These are phyloP conservation scores for Sporothrix variecibatus DNA, from an alignment of 2,329 filamentous ascomycete genomes.

Conservation along the genomic window DNA sequence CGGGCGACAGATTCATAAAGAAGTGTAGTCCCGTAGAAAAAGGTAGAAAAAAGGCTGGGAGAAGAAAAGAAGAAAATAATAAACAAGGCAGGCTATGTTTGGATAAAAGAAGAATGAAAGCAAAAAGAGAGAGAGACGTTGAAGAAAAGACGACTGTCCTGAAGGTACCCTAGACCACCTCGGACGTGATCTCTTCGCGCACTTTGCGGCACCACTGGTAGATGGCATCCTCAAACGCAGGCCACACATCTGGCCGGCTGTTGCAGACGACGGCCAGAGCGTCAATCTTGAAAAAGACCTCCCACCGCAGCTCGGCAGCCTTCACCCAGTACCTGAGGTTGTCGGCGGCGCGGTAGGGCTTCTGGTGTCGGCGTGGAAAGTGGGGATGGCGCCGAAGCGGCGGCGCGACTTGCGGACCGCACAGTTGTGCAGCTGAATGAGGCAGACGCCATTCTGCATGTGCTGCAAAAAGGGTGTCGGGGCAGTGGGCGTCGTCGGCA, in stretches of 20 bases:
- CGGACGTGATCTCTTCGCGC: slow-evolving; percentile 77
- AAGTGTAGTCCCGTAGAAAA: background rate
- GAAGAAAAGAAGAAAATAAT: background rate
- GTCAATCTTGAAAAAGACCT: slow-evolving; percentile 79
- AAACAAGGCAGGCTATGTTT: background rate
- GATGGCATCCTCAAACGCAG: slow-evolving; percentile 79
- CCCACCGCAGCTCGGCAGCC: slow-evolving; percentile 91
- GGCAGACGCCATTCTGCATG: slow-evolving; percentile 75
- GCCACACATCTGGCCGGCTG: slow-evolving; percentile 69
- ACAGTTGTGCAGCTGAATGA: slow-evolving; percentile 88
- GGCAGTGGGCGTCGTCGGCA: slow-evolving; percentile 37
- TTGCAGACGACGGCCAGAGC: slow-evolving; percentile 84
- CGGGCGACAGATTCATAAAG: background rate
- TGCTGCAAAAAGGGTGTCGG: slow-evolving; percentile 73
- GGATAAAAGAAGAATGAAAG: background rate
- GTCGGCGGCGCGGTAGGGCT: slow-evolving; percentile 91
- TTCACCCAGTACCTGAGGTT: slow-evolving; percentile 97
- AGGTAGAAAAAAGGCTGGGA: background rate
- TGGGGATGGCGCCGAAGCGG: slow-evolving; percentile 85
- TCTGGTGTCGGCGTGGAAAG: slow-evolving; percentile 91
- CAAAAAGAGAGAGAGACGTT: background rate
- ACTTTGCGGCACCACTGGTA: slow-evolving; percentile 81
- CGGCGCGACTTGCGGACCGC: slow-evolving; percentile 81
- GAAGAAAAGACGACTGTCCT: background rate
- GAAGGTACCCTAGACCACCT: slow-evolving; percentile 42